Evolutionary conservation across 257 asterid species (phyloP).

Genomic region (Solanum peruvianum): DNA sequence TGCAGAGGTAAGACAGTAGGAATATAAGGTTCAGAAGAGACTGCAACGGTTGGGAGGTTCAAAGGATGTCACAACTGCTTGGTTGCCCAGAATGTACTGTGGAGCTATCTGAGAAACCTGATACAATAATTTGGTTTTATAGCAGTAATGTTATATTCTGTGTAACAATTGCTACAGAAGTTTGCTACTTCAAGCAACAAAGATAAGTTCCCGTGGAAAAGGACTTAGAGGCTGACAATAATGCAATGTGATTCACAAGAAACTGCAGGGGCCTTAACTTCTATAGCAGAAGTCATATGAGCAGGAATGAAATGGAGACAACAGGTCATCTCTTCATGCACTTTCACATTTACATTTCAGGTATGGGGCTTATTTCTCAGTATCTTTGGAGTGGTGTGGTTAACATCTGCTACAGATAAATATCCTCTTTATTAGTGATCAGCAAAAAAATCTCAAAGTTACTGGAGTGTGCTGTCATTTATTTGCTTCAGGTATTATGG

Average conservation of each 20-base stretch:
- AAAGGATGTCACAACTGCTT: background rate
- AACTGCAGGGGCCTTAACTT: background rate
- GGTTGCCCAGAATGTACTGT: background rate
- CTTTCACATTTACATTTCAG: background rate
- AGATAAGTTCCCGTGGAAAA: background rate
- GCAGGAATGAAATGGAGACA: background rate
- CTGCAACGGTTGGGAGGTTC: background rate
- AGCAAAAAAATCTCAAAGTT: background rate
- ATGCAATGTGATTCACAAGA: background rate
- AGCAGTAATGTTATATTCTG: background rate
- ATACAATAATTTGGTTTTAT: background rate
- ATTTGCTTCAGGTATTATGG: background rate
- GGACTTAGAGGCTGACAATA: background rate
- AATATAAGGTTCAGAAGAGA: background rate
- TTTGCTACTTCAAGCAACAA: background rate
- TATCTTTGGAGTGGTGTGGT: background rate
- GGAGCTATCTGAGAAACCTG: background rate
- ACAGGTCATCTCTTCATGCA: background rate
- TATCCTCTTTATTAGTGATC: background rate
- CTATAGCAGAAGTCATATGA: background rate
- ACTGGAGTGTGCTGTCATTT: background rate
- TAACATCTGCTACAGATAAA: background rate
- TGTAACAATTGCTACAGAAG: background rate
- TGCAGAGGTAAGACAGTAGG: background rate
- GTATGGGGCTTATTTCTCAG: background rate